Base-by-base conservation (phyloP, 805 yeast species). In the Ogataea glucozyma region DNA sequence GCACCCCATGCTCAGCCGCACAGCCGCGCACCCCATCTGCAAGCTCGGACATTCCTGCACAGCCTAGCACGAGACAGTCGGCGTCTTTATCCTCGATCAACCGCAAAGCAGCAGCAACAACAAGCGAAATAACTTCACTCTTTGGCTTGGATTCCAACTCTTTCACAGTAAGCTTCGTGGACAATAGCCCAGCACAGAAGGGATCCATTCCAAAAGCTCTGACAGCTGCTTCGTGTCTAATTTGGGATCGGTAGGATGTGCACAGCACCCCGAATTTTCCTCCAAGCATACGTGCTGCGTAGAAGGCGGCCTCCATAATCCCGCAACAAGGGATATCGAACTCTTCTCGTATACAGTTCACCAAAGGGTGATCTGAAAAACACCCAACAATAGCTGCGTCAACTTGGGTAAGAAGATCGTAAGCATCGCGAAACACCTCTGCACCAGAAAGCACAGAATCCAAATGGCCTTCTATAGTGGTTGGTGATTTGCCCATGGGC, bases 1-100 rank as follows among this genome's bases (percentile, higher is more conserved):
- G 96, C 43, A 89, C 78, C 63, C 90, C 97, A 64, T 88, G 83
- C 21, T 88, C 80, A 65, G 88, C 96, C 96, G 91, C 90, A 31
- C 83, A 88, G 6, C 89, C 96, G 66, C 90, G 95, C 47, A 90
- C 81, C 2, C 93, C 90, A 40, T 81, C 95, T 39, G 97, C 97
- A 55, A 90, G 85, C 58, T 90, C 98, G 40, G 90, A 83, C 56
- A 90, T 67, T 50, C 98, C 78, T 20, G 88, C 98, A 61, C 91
- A 52, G 16, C 57, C 57, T 5, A 52, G 44, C 18, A 52, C 97
- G 48, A 90, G 87, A 38, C 97, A 97, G 4, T 96, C 65, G 49
- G 47, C 52, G 26, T 52, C 50, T 9, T 42, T 35, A 6, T 60
- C 56, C 14, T 53, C 55, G 3, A 63, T 66, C 17, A 64, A 42